phyloP scores from a whole-genome alignment of 1,284 basidiomycete species.

The Trichosporon faecale region DNA sequence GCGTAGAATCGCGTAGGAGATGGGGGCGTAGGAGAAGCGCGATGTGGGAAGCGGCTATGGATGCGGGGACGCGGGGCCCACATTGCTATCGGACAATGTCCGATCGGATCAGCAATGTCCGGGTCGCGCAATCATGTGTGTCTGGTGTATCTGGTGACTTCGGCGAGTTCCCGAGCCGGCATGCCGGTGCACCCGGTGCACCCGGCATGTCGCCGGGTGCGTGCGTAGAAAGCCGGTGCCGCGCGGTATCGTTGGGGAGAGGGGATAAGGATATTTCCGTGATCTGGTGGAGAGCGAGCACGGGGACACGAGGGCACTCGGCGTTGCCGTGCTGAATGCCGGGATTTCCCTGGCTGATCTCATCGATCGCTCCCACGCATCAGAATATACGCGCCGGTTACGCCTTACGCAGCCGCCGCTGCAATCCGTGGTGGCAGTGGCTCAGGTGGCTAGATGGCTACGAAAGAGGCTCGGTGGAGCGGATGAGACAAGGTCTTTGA shows the following conservation, averaged over 20 bases:
- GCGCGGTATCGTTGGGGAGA: background rate
- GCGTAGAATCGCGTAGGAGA: background rate
- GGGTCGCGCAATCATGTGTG: background rate
- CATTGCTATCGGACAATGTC: background rate
- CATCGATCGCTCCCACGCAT: background rate
- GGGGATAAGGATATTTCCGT: background rate
- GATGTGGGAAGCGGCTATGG: background rate
- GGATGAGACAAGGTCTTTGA: background rate
- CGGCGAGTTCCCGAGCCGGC: background rate
- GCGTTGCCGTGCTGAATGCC: background rate
- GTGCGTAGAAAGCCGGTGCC: background rate
- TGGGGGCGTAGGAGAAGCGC: background rate
- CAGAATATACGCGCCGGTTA: background rate
- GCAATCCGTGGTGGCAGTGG: too few relatives aligned
- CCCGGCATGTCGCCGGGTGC: background rate
- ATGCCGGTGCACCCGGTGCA: background rate
- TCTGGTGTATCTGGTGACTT: background rate
- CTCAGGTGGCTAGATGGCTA: too few relatives aligned
- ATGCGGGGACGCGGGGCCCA: background rate
- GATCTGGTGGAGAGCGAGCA: background rate
- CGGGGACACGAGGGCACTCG: background rate
- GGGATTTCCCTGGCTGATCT: background rate
- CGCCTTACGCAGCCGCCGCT: too few relatives aligned
- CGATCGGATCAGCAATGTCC: constrained; percentile 4
- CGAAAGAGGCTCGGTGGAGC: background rate